These are phyloP conservation scores for Neofusicoccum sp. DNA, from an alignment of 2,329 filamentous ascomycete genomes.

Conservation along the genomic window DNA sequence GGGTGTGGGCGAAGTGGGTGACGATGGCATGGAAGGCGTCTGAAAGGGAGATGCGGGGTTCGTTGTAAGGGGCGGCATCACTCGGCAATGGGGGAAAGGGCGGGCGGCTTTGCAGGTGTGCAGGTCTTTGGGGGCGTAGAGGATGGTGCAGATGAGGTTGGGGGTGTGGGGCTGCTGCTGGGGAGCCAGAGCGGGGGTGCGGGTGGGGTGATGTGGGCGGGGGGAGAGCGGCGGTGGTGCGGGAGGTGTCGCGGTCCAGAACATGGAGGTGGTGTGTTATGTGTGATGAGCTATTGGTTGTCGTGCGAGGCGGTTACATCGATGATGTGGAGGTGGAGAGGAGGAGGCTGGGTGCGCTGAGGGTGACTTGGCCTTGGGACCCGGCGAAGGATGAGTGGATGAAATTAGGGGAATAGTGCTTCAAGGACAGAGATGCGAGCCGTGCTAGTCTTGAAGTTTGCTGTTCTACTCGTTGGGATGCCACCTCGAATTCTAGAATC, in stretches of 20 bases:
- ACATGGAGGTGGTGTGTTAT: constrained; percentile 26
- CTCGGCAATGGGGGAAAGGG: too few relatives aligned
- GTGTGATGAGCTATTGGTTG: constrained; percentile 26
- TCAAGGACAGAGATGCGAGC: background rate
- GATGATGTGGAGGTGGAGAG: constrained; percentile 30
- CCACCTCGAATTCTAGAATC: background rate
- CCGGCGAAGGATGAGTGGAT: constrained; percentile 21
- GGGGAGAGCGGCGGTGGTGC: background rate
- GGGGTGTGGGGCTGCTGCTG: too few relatives aligned
- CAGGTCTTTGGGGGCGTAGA: too few relatives aligned
- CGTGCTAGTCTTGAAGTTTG: background rate
- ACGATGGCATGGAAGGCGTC: constrained; percentile 32
- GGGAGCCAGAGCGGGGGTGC: too few relatives aligned
- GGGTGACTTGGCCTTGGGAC: constrained; percentile 22
- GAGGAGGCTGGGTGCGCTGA: constrained; percentile 30
- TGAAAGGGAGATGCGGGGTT: constrained; percentile 30
- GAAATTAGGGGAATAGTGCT: constrained; percentile 23
- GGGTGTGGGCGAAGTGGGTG: constrained; percentile 24
- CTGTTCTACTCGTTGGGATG: background rate
- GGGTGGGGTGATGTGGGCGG: background rate
- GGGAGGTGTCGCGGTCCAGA: constrained; percentile 25
- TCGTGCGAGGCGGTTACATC: constrained; percentile 3
- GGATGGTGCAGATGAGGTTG: too few relatives aligned
- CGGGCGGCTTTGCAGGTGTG: too few relatives aligned
- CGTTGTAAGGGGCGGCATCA: background rate